A percentile compares a stretch with the other conserved stretches of the same genome.
Conservation (phyloP, 148 eudicot genomes). For the Diospyros kaki region DNA sequence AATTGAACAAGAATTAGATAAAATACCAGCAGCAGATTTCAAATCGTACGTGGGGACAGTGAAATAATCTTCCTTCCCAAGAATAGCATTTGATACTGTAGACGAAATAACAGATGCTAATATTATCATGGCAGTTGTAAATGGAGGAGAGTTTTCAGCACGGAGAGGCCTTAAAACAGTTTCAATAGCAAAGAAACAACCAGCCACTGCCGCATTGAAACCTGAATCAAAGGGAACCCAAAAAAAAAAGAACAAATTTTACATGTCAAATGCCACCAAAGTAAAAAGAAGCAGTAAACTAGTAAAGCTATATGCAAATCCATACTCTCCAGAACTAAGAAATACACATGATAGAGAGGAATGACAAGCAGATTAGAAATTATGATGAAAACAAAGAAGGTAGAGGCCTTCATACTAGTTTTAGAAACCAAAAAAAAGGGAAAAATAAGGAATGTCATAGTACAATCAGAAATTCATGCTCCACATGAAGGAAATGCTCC, state of each 20-base stretch:
- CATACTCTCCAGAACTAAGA: no score
- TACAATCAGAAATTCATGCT: no score
- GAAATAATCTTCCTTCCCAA: slow-evolving; percentile 91
- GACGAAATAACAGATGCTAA: slow-evolving; percentile 96
- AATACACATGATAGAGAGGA: no score
- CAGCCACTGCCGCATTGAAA: slow-evolving; percentile 97
- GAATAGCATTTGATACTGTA: slow-evolving; percentile 85
- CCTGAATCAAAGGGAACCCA: slow-evolving; percentile 34
- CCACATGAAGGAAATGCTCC: no score
- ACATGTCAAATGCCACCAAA: not conserved
- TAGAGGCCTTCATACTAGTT: no score
- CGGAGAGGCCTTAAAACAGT: slow-evolving; percentile 91
- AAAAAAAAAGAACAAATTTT: not conserved
- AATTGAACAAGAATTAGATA: slow-evolving; percentile 29
- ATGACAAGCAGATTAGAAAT: no score
- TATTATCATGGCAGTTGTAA: slow-evolving; percentile 97
- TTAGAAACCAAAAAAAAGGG: no score
- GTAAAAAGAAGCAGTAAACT: no score
- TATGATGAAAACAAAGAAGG: no score
- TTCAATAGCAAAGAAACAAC: slow-evolving; percentile 97
- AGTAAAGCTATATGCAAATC: no score
- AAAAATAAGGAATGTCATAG: no score
- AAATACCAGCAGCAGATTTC: slow-evolving; percentile 97
- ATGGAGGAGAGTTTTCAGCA: slow-evolving; percentile 99
- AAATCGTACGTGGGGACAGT: slow-evolving; percentile 96